Base-by-base conservation (phyloP, 2,329 filamentous ascomycete genomes). In the Microsporum ferrugineum region DNA sequence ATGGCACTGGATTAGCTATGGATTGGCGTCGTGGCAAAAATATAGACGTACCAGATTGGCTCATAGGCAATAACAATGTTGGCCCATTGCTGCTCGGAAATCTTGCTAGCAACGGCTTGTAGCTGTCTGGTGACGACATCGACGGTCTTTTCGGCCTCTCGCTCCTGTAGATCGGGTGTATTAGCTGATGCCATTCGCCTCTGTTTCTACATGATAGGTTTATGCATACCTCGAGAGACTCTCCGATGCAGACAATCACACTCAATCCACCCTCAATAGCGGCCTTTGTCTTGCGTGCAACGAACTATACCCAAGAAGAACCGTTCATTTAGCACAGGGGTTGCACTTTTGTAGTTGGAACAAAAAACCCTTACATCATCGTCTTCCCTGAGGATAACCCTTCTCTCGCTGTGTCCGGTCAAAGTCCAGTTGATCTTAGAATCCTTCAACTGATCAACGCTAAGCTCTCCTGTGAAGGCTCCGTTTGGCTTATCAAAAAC, bases 61-160 rank as follows among this genome's bases (percentile, higher is more conserved):
- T 99, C 94, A 79, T 99, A 99, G 72, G 94, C 94, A 71, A 99
- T 84, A 74, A 99, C 94, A 66, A 99, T 84, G 81, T 94, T 94
- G 72, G 81, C 84, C 94, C 94, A 99, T 80, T 96, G 89, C 70
- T 84, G 79, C 80, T 88, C 81, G 67, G 68, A 72, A 64, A 80
- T 72, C 70, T 79, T 77, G 75, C 91, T 86, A 61, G 84, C 84
- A 66, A 92, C 89, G 66, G 91, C 91, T 66, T 85, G 83, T 70
- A 99, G 84, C 82, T 99, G 94, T 67, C 78, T 79, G 69, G 88
- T 94, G 56, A 78, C 76, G 41, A 78, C 74, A 14, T 89, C 84
- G 71, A 95, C 87, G 66, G 92, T 97, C 81, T 89, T 86, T 75
- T 83, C 82, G 65, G 83, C 82, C 81, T 96, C 91, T 68, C 92